These are phyloP conservation scores for Aureobasidium mangrovei DNA, from an alignment of 2,329 filamentous ascomycete species.

Conservation along the genomic window DNA sequence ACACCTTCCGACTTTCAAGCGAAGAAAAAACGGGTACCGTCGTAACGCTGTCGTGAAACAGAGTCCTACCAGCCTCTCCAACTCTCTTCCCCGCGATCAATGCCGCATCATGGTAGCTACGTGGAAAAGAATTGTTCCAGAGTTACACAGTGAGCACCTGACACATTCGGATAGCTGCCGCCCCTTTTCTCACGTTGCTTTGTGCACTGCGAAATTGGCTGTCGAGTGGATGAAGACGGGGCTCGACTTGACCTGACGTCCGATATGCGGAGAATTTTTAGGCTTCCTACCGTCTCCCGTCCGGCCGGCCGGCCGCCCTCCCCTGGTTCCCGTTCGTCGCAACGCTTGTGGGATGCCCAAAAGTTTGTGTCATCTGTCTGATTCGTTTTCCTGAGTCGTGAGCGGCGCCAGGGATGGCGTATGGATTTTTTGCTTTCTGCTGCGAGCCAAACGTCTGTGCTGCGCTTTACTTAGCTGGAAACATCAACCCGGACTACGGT, in stretches of 20 bases:
- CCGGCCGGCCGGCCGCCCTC: constrained; percentile 8
- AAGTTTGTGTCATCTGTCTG: neutral
- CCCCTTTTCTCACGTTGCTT: neutral
- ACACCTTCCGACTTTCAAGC: neutral
- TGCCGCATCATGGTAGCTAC: constrained; percentile 5
- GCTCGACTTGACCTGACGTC: constrained; percentile 1
- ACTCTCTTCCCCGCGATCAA: neutral
- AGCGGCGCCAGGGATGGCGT: constrained; percentile 5
- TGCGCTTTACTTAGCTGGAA: neutral
- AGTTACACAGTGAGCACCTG: constrained; percentile 5
- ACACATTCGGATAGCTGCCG: constrained; percentile 2
- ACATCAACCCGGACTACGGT: constrained; percentile 9
- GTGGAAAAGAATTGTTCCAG: constrained; percentile 1
- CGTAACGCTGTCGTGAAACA: constrained; percentile 12
- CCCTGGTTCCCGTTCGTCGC: constrained; percentile 9
- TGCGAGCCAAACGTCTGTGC: constrained; percentile 6
- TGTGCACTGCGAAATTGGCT: neutral
- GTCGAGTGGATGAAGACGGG: neutral
- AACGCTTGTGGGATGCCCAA: constrained; percentile 9
- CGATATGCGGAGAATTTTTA: constrained; percentile 7
- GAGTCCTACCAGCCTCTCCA: constrained; percentile 6
- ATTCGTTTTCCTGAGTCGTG: constrained; percentile 3
- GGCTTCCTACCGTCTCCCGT: constrained; percentile 11
- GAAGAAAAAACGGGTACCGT: constrained; percentile 8
- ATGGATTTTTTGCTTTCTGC: neutral